Evolutionary conservation across 495 filamentous ascomycete genomes (phyloP), one percentile per base, ranked within the genome.

Genomic region (Talaromyces trachyspermus): DNA sequence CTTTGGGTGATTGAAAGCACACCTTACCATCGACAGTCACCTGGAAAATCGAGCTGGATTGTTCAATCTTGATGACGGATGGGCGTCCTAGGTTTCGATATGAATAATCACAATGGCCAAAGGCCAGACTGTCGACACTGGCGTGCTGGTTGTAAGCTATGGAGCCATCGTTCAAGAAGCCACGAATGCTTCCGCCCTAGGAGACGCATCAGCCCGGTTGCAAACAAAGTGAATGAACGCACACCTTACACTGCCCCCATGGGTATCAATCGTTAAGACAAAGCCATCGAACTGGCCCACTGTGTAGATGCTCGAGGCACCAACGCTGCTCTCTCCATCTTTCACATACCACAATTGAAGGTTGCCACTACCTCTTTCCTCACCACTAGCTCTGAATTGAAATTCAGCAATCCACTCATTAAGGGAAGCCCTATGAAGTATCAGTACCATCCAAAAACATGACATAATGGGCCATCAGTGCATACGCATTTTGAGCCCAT

Each of bases 81-180:
- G 88, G 81, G 9, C 87, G 79, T 12, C 92, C 92, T 17, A 92
- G 71, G 66, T 98, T 98, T 43, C 92, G 85, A 71, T 96, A 98
- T 25, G 80, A 55, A 57, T 90, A 95, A 52, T 84, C 78, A 69
- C 92, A 98, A 65, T 95, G 87, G 19, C 89, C 92, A 59, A 98
- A 98, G 25, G 94, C 86, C 36, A 96, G 74, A 52, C 74, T 82
- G 64, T 95, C 89, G 3, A 95, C 81, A 54, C 76, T 83, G 49
- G 80, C 76, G 58, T 91, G 85, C 40, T 74, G 74, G 57, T 81
- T 86, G 75, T 86, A 95, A 60, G 92, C 85, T 49, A 71, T 80
- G 19, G 69, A 79, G 46, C 91, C 92, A 63, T 97, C 92, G 64
- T 97, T 98, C 59, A 98, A 66, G 70, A 97, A 97, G 17, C 86